phyloP scores from a whole-genome alignment of 2,329 filamentous ascomycete genomes.

The Colletotrichum sp. region DNA sequence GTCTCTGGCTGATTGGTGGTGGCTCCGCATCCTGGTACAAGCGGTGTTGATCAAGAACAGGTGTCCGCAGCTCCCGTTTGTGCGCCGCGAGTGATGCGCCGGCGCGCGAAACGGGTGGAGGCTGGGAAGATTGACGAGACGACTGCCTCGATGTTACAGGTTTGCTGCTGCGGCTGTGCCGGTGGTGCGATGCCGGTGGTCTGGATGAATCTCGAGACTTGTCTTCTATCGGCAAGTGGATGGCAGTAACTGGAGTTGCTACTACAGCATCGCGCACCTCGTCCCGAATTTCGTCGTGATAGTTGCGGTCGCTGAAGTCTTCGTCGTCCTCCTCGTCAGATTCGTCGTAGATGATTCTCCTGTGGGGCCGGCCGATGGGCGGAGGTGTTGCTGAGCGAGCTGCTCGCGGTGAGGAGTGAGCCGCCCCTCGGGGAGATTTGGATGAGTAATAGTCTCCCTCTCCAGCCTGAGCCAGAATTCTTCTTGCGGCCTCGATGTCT shows the following conservation, averaged over 20 bases:
- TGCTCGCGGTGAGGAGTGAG: background rate
- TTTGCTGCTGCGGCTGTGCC: background rate
- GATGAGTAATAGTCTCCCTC: background rate
- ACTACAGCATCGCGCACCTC: background rate
- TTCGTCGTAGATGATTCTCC: conserved; percentile 1
- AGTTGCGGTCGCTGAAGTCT: background rate
- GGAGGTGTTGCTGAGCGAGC: conserved; percentile 10
- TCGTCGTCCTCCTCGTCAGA: conserved; percentile 9
- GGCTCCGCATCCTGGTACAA: conserved; percentile 16
- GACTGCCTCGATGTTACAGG: background rate
- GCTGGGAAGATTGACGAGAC: background rate
- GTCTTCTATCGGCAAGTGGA: background rate
- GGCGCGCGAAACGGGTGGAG: background rate
- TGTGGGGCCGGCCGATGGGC: background rate
- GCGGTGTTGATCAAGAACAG: background rate
- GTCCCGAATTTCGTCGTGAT: background rate
- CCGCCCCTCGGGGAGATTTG: background rate
- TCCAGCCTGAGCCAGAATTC: conserved; percentile 1
- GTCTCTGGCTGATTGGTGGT: conserved; percentile 5
- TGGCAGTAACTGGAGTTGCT: background rate
- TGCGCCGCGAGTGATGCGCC: background rate
- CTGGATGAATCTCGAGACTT: background rate
- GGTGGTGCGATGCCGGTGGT: background rate
- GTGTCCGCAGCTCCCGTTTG: conserved; percentile 4
- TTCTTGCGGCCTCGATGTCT: conserved; percentile 6